Evolutionary conservation across 345 rosid genomes (phyloP).

Genomic region (Theobroma cacao): DNA sequence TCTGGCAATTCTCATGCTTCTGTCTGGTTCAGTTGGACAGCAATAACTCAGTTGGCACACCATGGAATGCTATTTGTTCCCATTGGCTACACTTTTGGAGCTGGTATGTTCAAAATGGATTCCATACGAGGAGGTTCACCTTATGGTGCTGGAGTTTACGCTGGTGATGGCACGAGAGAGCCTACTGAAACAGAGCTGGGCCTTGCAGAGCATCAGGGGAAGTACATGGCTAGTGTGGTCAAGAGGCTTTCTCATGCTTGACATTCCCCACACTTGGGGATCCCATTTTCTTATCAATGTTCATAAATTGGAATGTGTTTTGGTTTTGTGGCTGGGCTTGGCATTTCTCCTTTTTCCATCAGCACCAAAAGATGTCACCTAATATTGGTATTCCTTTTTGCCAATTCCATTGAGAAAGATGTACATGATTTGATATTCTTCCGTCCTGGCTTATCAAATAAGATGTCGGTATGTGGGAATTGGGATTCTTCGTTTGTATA

Average conservation of each 20-base stretch:
- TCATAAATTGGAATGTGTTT: constrained; percentile 12
- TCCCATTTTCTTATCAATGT: not conserved
- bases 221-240: constrained; percentile 65
- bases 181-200: constrained; percentile 66
- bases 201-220: constrained; percentile 80
- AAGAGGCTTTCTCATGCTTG: constrained; percentile 51
- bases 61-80: constrained; percentile 91
- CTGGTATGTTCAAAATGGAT: constrained; percentile 81
- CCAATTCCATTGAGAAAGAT: constrained; percentile 17
- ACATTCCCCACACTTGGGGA: not conserved
- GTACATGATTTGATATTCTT: constrained; percentile 33
- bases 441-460: constrained; percentile 6
- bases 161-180: constrained; percentile 76
- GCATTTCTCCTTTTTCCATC: constrained; percentile 9
- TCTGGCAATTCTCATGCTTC: not conserved
- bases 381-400: not conserved
- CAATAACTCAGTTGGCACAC: constrained; percentile 73
- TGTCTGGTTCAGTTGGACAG: constrained; percentile 56
- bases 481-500: constrained; percentile 17
- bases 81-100: constrained; percentile 79
- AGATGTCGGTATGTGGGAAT: constrained; percentile 13
- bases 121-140: constrained; percentile 73
- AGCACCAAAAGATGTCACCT: not conserved
- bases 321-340: constrained; percentile 25
- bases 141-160: constrained; percentile 66